Conservation (phyloP, 2,329 filamentous ascomycete genomes). For the Colletotrichum echinochloae region DNA sequence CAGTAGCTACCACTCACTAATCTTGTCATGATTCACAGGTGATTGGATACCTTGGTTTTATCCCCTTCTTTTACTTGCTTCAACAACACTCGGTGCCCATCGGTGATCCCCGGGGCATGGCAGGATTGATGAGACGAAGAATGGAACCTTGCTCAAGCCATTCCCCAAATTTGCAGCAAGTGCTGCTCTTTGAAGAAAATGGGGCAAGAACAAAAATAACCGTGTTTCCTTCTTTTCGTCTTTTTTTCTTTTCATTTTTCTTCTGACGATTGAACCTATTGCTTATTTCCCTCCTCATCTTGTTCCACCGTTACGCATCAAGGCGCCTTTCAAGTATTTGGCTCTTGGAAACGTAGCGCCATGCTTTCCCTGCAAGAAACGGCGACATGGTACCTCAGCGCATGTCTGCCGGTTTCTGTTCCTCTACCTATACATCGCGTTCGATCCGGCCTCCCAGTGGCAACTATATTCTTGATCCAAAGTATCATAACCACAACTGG, state of each 20-base stretch:
- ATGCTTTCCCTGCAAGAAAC: not conserved
- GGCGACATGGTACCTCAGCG: not conserved
- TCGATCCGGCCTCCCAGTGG: not conserved
- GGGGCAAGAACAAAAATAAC: not conserved
- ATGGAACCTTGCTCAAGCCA: not conserved
- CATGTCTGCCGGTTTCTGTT: not conserved
- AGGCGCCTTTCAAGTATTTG: constrained; percentile 3
- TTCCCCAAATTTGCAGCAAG: constrained; percentile 2
- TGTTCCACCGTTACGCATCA: not conserved
- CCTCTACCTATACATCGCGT: not conserved
- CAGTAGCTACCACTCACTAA: not conserved
- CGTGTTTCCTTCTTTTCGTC: not conserved
- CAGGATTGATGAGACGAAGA: not conserved
- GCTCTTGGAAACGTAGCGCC: not conserved
- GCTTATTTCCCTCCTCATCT: not conserved
- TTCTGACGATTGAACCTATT: not conserved
- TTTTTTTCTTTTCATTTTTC: not conserved
- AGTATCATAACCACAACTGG: not conserved
- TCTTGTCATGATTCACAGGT: not conserved
- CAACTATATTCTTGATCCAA: not conserved
- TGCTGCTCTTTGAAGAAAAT: not conserved
- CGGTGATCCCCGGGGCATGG: not conserved
- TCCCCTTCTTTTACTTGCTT: not conserved
- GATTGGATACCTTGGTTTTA: constrained; percentile 6
- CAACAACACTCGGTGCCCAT: not conserved